These are phyloP conservation scores for Daedaleopsis nitida DNA, from an alignment of 768 basidiomycete genomes.

Conservation along the genomic window DNA sequence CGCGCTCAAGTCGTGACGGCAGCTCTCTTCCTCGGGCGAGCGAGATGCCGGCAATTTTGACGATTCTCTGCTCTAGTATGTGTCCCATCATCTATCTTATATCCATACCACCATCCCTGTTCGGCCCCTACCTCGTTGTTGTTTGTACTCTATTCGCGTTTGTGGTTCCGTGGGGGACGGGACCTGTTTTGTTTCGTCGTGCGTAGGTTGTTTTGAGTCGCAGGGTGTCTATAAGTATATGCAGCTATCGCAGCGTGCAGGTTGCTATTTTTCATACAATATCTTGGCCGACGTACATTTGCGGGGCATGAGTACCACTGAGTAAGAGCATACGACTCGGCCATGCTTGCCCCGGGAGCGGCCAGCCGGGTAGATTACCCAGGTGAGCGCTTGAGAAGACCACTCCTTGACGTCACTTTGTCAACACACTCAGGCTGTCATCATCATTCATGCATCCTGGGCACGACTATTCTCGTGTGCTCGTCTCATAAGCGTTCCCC, in stretches of 20 bases:
- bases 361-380: too few relatives aligned
- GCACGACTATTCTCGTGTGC: too few relatives aligned
- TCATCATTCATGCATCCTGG: too few relatives aligned
- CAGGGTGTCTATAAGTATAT: not conserved
- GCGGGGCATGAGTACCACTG: too few relatives aligned
- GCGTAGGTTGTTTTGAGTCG: not conserved
- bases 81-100: not conserved
- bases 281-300: too few relatives aligned
- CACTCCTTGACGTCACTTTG: not conserved
- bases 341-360: too few relatives aligned
- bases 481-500: not conserved
- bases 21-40: not conserved
- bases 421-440: too few relatives aligned
- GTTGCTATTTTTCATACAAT: not conserved
- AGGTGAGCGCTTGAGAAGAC: too few relatives aligned
- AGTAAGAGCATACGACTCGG: too few relatives aligned
- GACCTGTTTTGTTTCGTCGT: not conserved
- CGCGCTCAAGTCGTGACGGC: constrained; percentile 10
- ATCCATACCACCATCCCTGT: not conserved
- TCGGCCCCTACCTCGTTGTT: not conserved
- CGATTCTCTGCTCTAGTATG: not conserved
- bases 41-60: not conserved
- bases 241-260: not conserved
- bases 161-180: not conserved
- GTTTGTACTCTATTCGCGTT: not conserved